Evolutionary conservation across 2,329 filamentous ascomycete species (phyloP).

Genomic region (Hypocreales sp.): DNA sequence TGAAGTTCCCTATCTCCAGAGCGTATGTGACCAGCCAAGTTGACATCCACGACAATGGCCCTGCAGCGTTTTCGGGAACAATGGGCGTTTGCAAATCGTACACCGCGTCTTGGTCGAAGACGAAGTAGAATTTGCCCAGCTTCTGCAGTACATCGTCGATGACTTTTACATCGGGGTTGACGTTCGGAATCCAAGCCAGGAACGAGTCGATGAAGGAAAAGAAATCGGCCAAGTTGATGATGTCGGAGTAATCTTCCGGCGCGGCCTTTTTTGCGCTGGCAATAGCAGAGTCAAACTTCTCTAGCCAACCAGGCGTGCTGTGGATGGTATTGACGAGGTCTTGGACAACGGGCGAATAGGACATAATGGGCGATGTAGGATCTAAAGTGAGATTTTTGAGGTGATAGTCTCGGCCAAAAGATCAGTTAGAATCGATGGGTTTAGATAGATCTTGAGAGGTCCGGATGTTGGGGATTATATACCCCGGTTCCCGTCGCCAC

Average conservation of each 20-base stretch:
- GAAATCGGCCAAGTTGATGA: background rate
- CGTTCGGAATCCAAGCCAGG: background rate
- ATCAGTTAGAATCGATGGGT: too few species aligned
- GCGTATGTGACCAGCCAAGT: slow-evolving; percentile 22
- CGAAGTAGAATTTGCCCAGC: background rate
- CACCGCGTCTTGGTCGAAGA: background rate
- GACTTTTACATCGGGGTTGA: background rate
- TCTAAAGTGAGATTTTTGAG: too few species aligned
- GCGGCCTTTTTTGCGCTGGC: background rate
- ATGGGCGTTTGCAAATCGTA: background rate
- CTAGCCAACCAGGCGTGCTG: background rate
- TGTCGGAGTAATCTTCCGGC: background rate
- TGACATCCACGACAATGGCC: slow-evolving; percentile 16
- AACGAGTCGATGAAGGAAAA: background rate
- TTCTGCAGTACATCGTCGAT: background rate
- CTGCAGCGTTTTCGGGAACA: too few species aligned
- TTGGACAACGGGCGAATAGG: background rate
- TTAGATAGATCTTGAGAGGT: too few species aligned
- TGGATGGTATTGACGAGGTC: background rate
- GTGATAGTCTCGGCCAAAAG: too few species aligned
- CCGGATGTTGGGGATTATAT: too few species aligned
- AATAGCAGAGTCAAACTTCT: background rate
- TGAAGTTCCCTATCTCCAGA: slow-evolving; percentile 16
- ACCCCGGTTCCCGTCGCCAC: too few species aligned
- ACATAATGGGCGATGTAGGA: too few species aligned